Evolutionary conservation across 2,329 filamentous ascomycete species (phyloP).

Genomic region (Plectosphaerella sp.): DNA sequence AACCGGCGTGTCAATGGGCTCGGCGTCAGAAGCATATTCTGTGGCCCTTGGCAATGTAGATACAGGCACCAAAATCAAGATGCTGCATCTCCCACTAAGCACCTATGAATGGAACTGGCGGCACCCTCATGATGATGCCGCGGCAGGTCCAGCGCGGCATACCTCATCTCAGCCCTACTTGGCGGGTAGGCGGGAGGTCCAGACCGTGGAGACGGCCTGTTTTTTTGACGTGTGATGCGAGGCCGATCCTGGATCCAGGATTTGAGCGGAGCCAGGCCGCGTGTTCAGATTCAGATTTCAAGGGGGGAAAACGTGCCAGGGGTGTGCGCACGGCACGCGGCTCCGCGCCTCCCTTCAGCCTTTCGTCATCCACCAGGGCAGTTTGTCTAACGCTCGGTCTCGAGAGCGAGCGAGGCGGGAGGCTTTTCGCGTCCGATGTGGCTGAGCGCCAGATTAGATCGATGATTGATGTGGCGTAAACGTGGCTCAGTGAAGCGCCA

Average conservation of each 20-base stretch:
- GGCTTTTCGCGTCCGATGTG: background rate
- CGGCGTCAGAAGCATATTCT: too few species aligned
- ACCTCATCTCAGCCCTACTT: conserved; percentile 1
- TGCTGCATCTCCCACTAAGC: too few species aligned
- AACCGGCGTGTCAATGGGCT: too few species aligned
- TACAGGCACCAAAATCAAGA: too few species aligned
- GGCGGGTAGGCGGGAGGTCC: background rate
- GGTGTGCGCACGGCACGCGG: background rate
- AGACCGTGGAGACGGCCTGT: background rate
- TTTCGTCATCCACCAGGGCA: too few species aligned
- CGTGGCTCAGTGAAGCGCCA: background rate
- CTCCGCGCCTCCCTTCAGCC: background rate
- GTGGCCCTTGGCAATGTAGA: too few species aligned
- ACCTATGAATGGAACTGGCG: too few species aligned
- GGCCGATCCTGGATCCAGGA: background rate
- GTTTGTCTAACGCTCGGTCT: too few species aligned
- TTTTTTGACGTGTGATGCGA: background rate
- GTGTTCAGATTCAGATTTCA: background rate
- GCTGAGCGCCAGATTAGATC: background rate
- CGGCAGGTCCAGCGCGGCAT: background rate
- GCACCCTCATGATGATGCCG: background rate
- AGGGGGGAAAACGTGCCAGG: background rate
- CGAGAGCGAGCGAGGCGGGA: too few species aligned
- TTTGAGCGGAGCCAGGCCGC: background rate
- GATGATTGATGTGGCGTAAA: background rate